These are phyloP conservation scores for Selaginella tamariscina DNA, from an alignment of 75 land plant genomes.

Conservation along the genomic window DNA sequence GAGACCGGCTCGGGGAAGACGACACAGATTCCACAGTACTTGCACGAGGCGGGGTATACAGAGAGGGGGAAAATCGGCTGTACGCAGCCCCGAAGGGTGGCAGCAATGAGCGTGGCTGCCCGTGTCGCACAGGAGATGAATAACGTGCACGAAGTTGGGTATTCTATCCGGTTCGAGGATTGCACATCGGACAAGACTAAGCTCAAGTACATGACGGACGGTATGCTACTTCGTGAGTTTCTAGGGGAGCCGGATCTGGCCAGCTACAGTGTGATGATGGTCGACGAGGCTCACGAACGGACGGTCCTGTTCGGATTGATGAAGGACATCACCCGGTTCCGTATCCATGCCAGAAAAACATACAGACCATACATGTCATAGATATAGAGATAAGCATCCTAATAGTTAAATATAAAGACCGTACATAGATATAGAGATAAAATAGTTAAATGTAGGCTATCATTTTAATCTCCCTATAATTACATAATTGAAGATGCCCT, in stretches of 20 bases:
- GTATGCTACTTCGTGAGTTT: conserved; percentile 13
- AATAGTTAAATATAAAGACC: no score
- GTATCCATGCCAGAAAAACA: no score
- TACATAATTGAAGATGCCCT: no score
- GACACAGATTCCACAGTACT: conserved; percentile 10
- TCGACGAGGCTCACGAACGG: conserved; percentile 8
- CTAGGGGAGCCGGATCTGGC: conserved; percentile 2
- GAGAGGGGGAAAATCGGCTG: neutral
- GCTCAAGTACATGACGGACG: conserved; percentile 13
- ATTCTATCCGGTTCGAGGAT: conserved; percentile 10
- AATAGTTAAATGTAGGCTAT: no score
- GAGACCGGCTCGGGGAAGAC: conserved; percentile 12
- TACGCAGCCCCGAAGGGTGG: conserved; percentile 12
- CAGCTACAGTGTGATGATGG: conserved; percentile 8
- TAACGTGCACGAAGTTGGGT: conserved; percentile 1
- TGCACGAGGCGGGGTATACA: conserved; percentile 7
- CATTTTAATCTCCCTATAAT: no score
- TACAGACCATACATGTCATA: no score
- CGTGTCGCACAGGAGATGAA: conserved; percentile 10
- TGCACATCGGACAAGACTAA: conserved; percentile 9
- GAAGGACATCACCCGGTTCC: conserved; percentile 2
- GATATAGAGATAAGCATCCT: no score
- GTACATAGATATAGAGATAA: no score
- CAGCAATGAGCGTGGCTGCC: conserved; percentile 8
- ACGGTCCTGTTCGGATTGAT: conserved; percentile 3